These are phyloP conservation scores for Backusella liffmaniae DNA, from an alignment of 192 early-diverging fungal species.

Conservation along the genomic window DNA sequence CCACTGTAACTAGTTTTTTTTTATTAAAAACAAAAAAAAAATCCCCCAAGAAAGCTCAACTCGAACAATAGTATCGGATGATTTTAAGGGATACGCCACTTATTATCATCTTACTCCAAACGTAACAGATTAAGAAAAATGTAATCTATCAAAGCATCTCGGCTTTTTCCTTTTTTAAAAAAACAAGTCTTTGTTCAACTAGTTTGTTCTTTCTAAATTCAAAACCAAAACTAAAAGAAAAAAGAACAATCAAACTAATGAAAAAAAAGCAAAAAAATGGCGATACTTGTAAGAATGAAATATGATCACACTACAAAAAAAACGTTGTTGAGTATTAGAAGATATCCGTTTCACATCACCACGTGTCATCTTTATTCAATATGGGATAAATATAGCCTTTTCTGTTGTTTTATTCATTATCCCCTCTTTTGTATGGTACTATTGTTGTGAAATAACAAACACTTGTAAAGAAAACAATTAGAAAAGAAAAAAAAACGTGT, in stretches of 20 bases:
- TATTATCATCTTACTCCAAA: not conserved
- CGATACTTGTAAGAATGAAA: not conserved
- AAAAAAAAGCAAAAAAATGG: not conserved
- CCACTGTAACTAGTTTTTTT: not conserved
- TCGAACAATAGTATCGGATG: not conserved
- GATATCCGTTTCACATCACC: not conserved
- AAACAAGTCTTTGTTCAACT: not conserved
- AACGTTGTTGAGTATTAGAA: not conserved
- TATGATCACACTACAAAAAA: slow-evolving; percentile 1
- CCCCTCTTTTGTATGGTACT: not conserved
- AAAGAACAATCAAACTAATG: not conserved
- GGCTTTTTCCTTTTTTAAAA: slow-evolving; percentile 4
- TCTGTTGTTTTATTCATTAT: not conserved
- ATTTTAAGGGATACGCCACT: not conserved
- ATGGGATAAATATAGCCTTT: not conserved
- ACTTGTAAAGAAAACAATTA: not conserved
- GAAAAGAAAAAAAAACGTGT: not conserved
- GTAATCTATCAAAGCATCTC: not conserved
- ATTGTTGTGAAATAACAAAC: not conserved
- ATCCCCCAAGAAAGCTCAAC: not conserved
- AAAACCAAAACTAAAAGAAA: not conserved
- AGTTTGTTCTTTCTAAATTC: not conserved
- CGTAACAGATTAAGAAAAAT: not conserved
- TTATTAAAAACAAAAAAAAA: no score
- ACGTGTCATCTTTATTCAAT: not conserved